A percentile compares a stretch with the other conserved stretches of the same genome.
phyloP scores from a whole-genome alignment of 2,329 filamentous ascomycete genomes.

The Fusarium cicatricum region DNA sequence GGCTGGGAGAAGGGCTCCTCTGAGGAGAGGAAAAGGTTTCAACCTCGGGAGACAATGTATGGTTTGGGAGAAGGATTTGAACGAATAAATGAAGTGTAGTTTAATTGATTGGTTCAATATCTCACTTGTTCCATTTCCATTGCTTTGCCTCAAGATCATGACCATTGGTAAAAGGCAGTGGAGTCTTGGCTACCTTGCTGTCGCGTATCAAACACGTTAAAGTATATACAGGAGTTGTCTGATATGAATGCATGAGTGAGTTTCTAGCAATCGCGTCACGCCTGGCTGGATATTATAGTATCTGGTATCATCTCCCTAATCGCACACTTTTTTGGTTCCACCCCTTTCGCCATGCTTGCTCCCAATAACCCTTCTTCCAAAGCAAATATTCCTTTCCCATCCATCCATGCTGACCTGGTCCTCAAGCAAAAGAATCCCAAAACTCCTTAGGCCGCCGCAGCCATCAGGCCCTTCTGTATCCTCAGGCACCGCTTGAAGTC shows the following conservation, averaged over 20 bases:
- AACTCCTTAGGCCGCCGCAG: constrained; percentile 38
- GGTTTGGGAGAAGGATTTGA: constrained; percentile 29
- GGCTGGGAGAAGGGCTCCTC: constrained; percentile 31
- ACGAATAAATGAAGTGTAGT: constrained; percentile 44
- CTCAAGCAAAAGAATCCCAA: no score
- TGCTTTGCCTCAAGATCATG: no score
- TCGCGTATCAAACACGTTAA: no score
- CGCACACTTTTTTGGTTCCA: constrained; percentile 7
- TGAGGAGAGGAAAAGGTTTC: constrained; percentile 11
- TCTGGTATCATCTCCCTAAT: constrained; percentile 1
- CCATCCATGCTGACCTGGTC: not conserved
- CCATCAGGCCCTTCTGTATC: constrained; percentile 53
- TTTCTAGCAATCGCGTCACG: not conserved
- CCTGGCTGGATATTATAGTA: not conserved
- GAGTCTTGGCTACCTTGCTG: no score
- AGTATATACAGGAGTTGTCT: no score
- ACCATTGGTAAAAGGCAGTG: no score
- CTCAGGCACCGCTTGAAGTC: constrained; percentile 58
- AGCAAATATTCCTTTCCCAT: not conserved
- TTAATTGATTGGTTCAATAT: constrained; percentile 20
- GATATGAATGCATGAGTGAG: not conserved
- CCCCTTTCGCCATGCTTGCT: constrained; percentile 12
- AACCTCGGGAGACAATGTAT: constrained; percentile 20
- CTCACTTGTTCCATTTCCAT: no score
- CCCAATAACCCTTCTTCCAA: not conserved